Evolutionary conservation across 2,329 filamentous ascomycete genomes (phyloP).

Genomic region (Nothopassalora personata): DNA sequence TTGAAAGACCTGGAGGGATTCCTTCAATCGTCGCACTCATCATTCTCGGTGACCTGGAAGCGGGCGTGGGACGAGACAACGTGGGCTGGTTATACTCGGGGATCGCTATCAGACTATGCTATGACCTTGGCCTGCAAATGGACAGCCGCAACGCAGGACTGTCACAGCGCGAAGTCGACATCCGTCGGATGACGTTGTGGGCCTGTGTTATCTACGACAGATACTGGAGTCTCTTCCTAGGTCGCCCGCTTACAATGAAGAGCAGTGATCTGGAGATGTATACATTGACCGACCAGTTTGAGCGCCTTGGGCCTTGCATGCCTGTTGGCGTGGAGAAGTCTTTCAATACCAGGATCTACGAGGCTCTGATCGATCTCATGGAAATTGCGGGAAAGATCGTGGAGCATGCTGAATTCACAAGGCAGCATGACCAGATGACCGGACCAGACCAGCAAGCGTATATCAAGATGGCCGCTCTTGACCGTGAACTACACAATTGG

Average conservation of each 20-base stretch:
- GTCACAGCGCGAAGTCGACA: slow-evolving; percentile 21
- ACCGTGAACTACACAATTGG: slow-evolving; percentile 25
- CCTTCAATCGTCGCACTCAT: slow-evolving; percentile 24
- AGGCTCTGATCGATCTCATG: slow-evolving; percentile 26
- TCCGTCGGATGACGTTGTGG: slow-evolving; percentile 25
- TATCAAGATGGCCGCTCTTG: slow-evolving; percentile 24
- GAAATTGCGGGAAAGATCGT: slow-evolving; percentile 27
- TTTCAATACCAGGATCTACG: slow-evolving; percentile 25
- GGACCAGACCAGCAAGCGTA: slow-evolving; percentile 24
- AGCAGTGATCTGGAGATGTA: slow-evolving; percentile 24
- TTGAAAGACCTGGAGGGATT: slow-evolving; percentile 23
- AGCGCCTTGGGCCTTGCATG: slow-evolving; percentile 24
- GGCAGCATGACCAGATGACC: slow-evolving; percentile 8
- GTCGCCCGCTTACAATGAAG: slow-evolving; percentile 26
- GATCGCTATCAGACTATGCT: slow-evolving; percentile 26
- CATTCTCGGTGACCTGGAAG: slow-evolving; percentile 24
- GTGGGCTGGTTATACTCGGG: slow-evolving; percentile 26
- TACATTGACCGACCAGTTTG: slow-evolving; percentile 22
- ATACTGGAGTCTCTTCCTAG: slow-evolving; percentile 26
- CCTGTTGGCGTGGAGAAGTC: slow-evolving; percentile 20
- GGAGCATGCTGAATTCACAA: slow-evolving; percentile 22
- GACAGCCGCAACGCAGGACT: slow-evolving; percentile 24
- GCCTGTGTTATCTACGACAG: slow-evolving; percentile 27
- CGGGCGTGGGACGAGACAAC: slow-evolving; percentile 24
- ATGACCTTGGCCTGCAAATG: slow-evolving; percentile 25